Base-by-base conservation (phyloP, 208 protist species). In the Trypanosomatidae sp. region DNA sequence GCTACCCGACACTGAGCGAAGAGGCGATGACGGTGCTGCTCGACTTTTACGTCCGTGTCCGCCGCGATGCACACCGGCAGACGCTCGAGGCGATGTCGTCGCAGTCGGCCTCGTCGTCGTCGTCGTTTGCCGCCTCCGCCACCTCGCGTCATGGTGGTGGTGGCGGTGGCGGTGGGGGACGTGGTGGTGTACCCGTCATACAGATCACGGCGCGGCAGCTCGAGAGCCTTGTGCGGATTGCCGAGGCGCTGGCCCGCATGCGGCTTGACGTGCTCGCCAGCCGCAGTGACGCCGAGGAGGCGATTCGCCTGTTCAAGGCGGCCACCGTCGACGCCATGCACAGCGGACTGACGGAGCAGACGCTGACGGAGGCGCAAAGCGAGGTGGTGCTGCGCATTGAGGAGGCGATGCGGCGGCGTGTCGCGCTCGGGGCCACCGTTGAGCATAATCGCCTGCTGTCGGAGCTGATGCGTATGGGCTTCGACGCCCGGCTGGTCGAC, bases 241-340 rank as follows among this genome's bases (percentile, higher is more conserved):
- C 95, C 0, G 97, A 99, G 66, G 86, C 94, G 6, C 49, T 98
- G 20, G 97, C 98, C 6, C 95, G 91, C 46, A 99, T 99, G 95
- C 63, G 69, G 1, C 59, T 99, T 0, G 67, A 84, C 33, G 66
- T 75, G 16, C 54, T 90, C n/a, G 94, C 94, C 6, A 90, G 60
- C 15, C 72, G 66, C 39, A 52, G 56, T 5, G 84, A 98, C 59
- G 95, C 96, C 15, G 86, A 96, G 43, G 94, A 98, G 59, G 94
- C 95, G 0, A 94, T 98, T 44, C 73, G 94, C 16, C 70, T 98
- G 5, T 98, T 98, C 59, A 94, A 90, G 51, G 64, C 71, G 2
- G 86, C 92, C n/a, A 97, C 95, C 2, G 76, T 97, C 4, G 91
- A 97, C 27, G 95, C 95, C 22, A 93, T 93, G 43, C 70, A 79